Evolutionary conservation across 345 rosid species (phyloP).

Genomic region (Alliaria petiolata): DNA sequence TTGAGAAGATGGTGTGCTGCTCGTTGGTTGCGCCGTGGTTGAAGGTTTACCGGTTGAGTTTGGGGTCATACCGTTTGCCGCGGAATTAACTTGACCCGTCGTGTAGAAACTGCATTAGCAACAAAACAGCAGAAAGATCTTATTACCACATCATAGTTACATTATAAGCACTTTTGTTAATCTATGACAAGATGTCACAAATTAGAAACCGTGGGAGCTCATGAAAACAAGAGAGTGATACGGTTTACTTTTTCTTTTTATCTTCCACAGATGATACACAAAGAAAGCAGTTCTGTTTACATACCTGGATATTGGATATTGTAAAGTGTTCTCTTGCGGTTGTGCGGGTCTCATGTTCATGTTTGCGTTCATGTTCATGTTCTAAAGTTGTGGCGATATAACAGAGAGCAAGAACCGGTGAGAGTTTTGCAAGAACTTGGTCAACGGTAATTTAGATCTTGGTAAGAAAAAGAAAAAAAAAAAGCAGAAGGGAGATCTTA

Average conservation of each 20-base stretch:
- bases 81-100: slow-evolving; percentile 48
- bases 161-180: too few species aligned
- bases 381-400: slow-evolving; percentile 6
- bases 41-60: slow-evolving; percentile 41
- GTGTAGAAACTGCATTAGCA: slow-evolving; percentile 45
- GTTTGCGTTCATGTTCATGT: slow-evolving; percentile 40
- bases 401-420: background rate
- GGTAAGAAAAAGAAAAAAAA: too few species aligned
- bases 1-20: slow-evolving; percentile 46
- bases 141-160: too few species aligned
- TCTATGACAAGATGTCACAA: background rate
- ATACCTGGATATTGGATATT: slow-evolving; percentile 65
- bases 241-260: too few species aligned
- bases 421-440: slow-evolving; percentile 15
- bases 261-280: too few species aligned
- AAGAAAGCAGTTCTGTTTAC: background rate
- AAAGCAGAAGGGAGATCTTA: slow-evolving; percentile 15
- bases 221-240: too few species aligned
- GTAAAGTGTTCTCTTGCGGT: slow-evolving; percentile 41
- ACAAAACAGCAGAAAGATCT: background rate
- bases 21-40: slow-evolving; percentile 2
- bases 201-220: background rate
- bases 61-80: slow-evolving; percentile 40
- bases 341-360: slow-evolving; percentile 43
- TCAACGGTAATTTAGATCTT: background rate